These are phyloP conservation scores for Zangia roseola DNA, from an alignment of 768 basidiomycete species.

Conservation along the genomic window DNA sequence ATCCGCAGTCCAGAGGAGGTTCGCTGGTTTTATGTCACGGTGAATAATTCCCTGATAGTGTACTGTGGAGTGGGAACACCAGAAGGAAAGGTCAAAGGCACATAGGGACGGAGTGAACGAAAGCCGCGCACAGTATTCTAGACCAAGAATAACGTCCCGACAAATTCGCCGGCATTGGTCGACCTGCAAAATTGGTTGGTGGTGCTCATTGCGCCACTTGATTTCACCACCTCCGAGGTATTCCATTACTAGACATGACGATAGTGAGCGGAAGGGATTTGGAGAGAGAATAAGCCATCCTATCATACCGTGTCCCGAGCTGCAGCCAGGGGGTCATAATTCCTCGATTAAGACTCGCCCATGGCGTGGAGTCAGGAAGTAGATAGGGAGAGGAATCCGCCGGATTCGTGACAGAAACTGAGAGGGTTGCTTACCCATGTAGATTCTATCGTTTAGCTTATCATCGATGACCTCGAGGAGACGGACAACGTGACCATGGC, in stretches of 20 bases:
- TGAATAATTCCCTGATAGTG: constrained; percentile 99
- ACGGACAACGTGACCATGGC: constrained; percentile 85
- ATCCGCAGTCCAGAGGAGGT: constrained; percentile 88
- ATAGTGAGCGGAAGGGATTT: constrained; percentile 20
- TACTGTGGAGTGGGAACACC: constrained; percentile 47
- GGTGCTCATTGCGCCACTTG: constrained; percentile 70
- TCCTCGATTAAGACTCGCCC: constrained; percentile 31
- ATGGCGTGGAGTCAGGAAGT: constrained; percentile 25
- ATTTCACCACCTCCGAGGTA: constrained; percentile 95
- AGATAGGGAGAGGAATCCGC: constrained; percentile 19
- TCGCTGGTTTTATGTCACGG: constrained; percentile 98
- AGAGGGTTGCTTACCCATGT: constrained; percentile 72
- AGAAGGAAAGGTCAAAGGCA: constrained; percentile 3
- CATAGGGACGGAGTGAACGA: constrained; percentile 5
- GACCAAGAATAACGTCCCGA: constrained; percentile 89
- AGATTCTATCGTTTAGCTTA: constrained; percentile 80
- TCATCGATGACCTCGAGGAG: constrained; percentile 96
- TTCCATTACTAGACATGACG: constrained; percentile 73
- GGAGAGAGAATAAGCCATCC: constrained; percentile 15
- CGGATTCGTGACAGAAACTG: constrained; percentile 10
- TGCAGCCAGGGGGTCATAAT: constrained; percentile 33
- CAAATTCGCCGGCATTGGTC: constrained; percentile 85
- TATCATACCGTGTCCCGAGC: constrained; percentile 32
- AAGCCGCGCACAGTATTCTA: constrained; percentile 83
- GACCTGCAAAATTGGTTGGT: constrained; percentile 76